These are phyloP conservation scores for Tetrapisispora arboricola DNA, from an alignment of 805 yeast genomes.

Conservation along the genomic window DNA sequence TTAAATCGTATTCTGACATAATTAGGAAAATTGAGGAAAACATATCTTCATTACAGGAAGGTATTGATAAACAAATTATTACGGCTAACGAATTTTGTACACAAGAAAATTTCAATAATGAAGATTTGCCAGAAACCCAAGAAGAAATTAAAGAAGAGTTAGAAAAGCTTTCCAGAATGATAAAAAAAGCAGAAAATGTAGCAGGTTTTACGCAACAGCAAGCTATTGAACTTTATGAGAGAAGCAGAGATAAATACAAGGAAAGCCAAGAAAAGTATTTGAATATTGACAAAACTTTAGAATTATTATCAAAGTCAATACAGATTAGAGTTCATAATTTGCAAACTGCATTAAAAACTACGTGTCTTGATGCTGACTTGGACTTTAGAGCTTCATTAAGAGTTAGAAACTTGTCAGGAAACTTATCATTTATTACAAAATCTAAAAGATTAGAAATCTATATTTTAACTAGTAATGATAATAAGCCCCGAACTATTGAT, in stretches of 20 bases:
- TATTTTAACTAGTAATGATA: conserved; percentile 52
- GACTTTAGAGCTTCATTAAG: conserved; percentile 52
- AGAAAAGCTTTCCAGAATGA: conserved; percentile 34
- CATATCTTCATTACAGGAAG: conserved; percentile 20
- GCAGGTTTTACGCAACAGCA: conserved; percentile 49
- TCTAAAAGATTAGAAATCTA: conserved; percentile 42
- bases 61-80: conserved; percentile 19
- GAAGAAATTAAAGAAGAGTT: conserved; percentile 43
- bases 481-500: conserved; percentile 55
- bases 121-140: conserved; percentile 33
- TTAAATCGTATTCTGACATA: conserved; percentile 9
- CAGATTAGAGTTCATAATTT: conserved; percentile 35
- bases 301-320: conserved; percentile 30
- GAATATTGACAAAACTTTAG: conserved; percentile 29
- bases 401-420: conserved; percentile 65
- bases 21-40: conserved; percentile 22
- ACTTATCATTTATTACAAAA: conserved; percentile 50
- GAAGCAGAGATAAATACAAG: conserved; percentile 34
- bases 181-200: conserved; percentile 42
- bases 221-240: conserved; percentile 39
- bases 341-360: conserved; percentile 30
- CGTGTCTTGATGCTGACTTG: conserved; percentile 40
- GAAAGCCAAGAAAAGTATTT: conserved; percentile 34
- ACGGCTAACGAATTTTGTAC: conserved; percentile 37
- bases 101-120: conserved; percentile 35